phyloP scores from a whole-genome alignment of 1,284 basidiomycete genomes.

The Tilletia walkeri region DNA sequence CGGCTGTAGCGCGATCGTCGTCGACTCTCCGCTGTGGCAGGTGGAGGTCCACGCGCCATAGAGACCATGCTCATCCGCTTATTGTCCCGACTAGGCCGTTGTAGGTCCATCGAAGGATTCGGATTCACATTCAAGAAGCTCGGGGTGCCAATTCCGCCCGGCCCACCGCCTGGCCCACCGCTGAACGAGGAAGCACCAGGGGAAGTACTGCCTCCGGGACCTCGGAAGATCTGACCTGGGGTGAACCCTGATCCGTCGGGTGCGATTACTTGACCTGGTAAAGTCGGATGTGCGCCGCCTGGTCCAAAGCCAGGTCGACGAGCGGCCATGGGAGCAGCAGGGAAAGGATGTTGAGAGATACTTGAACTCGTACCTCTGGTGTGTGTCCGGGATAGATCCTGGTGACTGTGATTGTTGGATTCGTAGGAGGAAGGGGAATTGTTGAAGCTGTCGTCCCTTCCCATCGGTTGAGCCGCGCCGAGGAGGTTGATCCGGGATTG shows the following conservation, averaged over 20 bases:
- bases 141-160: not conserved
- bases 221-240: slow-evolving; percentile 5
- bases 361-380: slow-evolving; percentile 5
- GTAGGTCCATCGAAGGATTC: slow-evolving; percentile 17
- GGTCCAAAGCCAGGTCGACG: not conserved
- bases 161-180: slow-evolving; percentile 18
- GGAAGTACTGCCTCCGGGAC: not conserved
- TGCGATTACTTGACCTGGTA: slow-evolving; percentile 7
- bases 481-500: slow-evolving; percentile 19
- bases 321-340: not conserved
- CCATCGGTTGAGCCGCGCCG: slow-evolving; percentile 22
- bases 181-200: slow-evolving; percentile 15
- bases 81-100: slow-evolving; percentile 15
- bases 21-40: slow-evolving; percentile 20
- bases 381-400: slow-evolving; percentile 7
- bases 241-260: slow-evolving; percentile 13
- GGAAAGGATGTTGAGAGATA: slow-evolving; percentile 17
- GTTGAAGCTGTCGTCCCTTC: slow-evolving; percentile 10
- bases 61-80: slow-evolving; percentile 10
- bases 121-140: slow-evolving; percentile 6
- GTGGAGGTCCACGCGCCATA: slow-evolving; percentile 21
- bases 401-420: not conserved
- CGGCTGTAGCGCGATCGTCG: slow-evolving; percentile 21
- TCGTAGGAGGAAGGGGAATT: not conserved
- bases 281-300: slow-evolving; percentile 16